These are phyloP conservation scores for Pyrus betulifolia DNA, from an alignment of 306 rosid genomes.

Conservation along the genomic window DNA sequence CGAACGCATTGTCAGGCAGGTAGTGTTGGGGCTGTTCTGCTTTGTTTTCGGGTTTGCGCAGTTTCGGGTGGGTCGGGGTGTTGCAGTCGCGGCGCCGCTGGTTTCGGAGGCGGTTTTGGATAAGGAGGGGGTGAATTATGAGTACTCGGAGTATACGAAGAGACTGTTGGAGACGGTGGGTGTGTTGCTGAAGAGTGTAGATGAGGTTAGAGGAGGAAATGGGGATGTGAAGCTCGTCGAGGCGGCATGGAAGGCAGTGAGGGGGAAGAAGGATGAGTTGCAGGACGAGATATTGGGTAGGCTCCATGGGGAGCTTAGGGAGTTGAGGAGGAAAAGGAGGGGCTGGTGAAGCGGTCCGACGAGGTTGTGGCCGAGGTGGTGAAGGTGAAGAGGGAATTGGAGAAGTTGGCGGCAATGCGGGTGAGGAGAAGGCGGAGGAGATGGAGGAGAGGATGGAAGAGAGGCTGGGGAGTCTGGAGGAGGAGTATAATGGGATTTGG, in stretches of 20 bases:
- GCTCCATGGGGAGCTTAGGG: slow-evolving; percentile 40
- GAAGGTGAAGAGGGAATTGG: slow-evolving; percentile 36
- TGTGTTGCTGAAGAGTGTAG: slow-evolving; percentile 37
- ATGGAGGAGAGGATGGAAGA: slow-evolving; percentile 38
- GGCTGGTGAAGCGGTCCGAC: slow-evolving; percentile 30
- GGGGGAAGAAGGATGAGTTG: slow-evolving; percentile 44
- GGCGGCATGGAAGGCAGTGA: slow-evolving; percentile 47
- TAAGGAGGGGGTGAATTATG: slow-evolving; percentile 27
- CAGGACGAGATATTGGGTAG: slow-evolving; percentile 34
- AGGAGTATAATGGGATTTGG: slow-evolving; percentile 47
- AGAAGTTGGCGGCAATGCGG: slow-evolving; percentile 21
- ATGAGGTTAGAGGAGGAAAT: slow-evolving; percentile 50
- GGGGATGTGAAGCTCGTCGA: slow-evolving; percentile 32
- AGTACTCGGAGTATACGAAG: slow-evolving; percentile 42
- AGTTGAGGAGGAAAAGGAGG: slow-evolving; percentile 37
- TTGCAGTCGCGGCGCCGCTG: slow-evolving; percentile 40
- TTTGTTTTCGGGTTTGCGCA: slow-evolving; percentile 52
- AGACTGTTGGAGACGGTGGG: slow-evolving; percentile 48
- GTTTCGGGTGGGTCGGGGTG: slow-evolving; percentile 25
- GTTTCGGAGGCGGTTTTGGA: slow-evolving; percentile 5
- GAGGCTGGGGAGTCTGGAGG: slow-evolving; percentile 47
- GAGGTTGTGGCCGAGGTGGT: slow-evolving; percentile 34
- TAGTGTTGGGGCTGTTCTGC: slow-evolving; percentile 42
- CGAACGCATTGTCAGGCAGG: slow-evolving; percentile 21
- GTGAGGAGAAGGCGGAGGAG: slow-evolving; percentile 26